Evolutionary conservation across 2,329 filamentous ascomycete species (phyloP).

Genomic region (Trichoderma sp.): DNA sequence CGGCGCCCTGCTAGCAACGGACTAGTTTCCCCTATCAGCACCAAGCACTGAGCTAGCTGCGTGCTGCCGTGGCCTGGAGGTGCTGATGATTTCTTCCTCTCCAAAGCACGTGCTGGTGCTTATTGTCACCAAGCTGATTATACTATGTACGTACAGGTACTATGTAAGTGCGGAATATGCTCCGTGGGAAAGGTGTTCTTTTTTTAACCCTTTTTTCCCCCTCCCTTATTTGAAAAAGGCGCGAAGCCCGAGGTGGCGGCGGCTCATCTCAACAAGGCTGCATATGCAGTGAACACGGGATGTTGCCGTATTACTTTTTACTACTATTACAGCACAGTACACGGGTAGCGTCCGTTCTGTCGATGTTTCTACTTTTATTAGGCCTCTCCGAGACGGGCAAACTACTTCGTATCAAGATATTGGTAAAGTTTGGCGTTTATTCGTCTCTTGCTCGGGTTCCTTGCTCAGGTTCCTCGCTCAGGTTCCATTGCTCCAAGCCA

Average conservation of each 20-base stretch:
- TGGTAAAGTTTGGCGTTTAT: background rate
- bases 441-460: background rate
- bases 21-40: background rate
- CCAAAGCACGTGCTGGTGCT: background rate
- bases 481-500: background rate
- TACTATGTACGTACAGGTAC: too few species aligned
- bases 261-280: slow-evolving; percentile 3
- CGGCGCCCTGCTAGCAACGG: slow-evolving; percentile 4
- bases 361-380: background rate
- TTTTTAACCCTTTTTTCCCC: background rate
- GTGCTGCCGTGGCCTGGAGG: background rate
- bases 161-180: background rate
- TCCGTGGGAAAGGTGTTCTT: background rate
- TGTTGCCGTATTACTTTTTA: background rate
- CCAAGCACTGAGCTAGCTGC: background rate
- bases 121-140: background rate
- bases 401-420: background rate
- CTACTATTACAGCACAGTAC: too few species aligned
- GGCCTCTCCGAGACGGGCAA: background rate
- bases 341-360: background rate
- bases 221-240: too few species aligned
- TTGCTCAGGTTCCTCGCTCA: background rate
- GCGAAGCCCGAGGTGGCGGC: background rate
- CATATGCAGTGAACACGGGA: slow-evolving; percentile 8
- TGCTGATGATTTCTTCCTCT: background rate